A percentile compares a stretch with the other conserved stretches of the same genome.
Evolutionary conservation across 1,284 basidiomycete species (phyloP).

Genomic region (Puccinia hordei): DNA sequence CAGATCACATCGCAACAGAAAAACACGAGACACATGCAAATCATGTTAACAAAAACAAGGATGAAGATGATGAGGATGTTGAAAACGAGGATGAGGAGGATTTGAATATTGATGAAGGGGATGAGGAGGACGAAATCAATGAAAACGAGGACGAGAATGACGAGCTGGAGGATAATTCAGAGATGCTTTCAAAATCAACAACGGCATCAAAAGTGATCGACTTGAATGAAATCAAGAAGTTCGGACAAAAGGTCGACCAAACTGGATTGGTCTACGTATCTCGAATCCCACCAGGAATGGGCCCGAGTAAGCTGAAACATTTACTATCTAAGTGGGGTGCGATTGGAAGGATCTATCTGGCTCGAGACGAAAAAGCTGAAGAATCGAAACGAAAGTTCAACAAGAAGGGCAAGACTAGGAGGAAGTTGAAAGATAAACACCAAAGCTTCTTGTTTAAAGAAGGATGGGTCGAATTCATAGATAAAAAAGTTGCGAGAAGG

Average conservation of each 20-base stretch:
- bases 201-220: slow-evolving; percentile 36
- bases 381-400: slow-evolving; percentile 83
- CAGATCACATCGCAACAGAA: slow-evolving; percentile 23
- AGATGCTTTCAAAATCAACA: not conserved
- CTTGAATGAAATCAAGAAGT: slow-evolving; percentile 16
- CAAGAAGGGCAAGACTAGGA: slow-evolving; percentile 77
- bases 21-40: not conserved
- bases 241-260: slow-evolving; percentile 54
- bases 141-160: slow-evolving; percentile 6
- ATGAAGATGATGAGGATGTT: slow-evolving; percentile 42
- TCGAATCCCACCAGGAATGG: slow-evolving; percentile 97
- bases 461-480: slow-evolving; percentile 97
- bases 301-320: slow-evolving; percentile 91
- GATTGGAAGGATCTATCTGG: slow-evolving; percentile 57
- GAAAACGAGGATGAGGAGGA: slow-evolving; percentile 54
- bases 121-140: slow-evolving; percentile 57
- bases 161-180: slow-evolving; percentile 52
- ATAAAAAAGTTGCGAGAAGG: slow-evolving; percentile 85
- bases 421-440: slow-evolving; percentile 73
- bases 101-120: slow-evolving; percentile 47
- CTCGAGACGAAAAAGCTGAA: slow-evolving; percentile 75
- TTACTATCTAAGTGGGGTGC: slow-evolving; percentile 63
- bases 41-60: slow-evolving; percentile 10
- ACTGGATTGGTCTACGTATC: slow-evolving; percentile 92
- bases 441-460: slow-evolving; percentile 72